These are phyloP conservation scores for Circinella minor DNA, from an alignment of 371 early-diverging fungal species.

Conservation along the genomic window DNA sequence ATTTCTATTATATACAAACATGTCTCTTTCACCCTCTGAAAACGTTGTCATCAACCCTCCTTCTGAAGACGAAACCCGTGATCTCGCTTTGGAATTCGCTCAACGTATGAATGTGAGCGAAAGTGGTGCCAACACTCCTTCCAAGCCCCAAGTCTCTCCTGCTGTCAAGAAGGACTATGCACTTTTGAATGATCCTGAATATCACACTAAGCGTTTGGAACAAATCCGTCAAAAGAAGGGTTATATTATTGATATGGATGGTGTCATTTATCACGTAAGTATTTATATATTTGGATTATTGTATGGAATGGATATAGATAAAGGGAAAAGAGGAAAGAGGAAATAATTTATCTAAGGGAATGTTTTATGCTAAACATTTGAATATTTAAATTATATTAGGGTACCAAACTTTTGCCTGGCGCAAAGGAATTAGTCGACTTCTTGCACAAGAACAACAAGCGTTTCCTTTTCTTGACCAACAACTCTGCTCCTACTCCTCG, in stretches of 20 bases:
- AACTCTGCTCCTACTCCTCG: constrained; percentile 74
- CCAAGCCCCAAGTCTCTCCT: constrained; percentile 20
- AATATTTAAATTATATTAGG: constrained; percentile 32
- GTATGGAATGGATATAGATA: neutral
- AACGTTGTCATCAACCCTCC: constrained; percentile 19
- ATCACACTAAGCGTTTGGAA: constrained; percentile 54
- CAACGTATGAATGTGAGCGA: constrained; percentile 6
- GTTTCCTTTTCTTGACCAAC: constrained; percentile 73
- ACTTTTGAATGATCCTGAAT: constrained; percentile 44
- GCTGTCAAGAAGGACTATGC: constrained; percentile 40
- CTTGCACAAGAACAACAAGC: constrained; percentile 60
- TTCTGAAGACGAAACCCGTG: constrained; percentile 13
- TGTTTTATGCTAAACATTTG: neutral
- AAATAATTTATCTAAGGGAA: neutral
- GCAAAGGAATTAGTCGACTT: constrained; percentile 70
- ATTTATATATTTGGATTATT: neutral
- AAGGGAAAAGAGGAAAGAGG: no score
- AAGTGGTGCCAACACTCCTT: constrained; percentile 18
- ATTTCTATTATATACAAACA: neutral
- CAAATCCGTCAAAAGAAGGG: constrained; percentile 64
- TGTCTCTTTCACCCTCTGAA: constrained; percentile 10
- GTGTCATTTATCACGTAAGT: constrained; percentile 70
- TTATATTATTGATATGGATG: constrained; percentile 74
- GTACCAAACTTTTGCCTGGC: constrained; percentile 57
- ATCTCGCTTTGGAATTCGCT: constrained; percentile 18